These are phyloP conservation scores for Pleurotus sapidus DNA, from an alignment of 768 basidiomycete genomes.

Conservation along the genomic window DNA sequence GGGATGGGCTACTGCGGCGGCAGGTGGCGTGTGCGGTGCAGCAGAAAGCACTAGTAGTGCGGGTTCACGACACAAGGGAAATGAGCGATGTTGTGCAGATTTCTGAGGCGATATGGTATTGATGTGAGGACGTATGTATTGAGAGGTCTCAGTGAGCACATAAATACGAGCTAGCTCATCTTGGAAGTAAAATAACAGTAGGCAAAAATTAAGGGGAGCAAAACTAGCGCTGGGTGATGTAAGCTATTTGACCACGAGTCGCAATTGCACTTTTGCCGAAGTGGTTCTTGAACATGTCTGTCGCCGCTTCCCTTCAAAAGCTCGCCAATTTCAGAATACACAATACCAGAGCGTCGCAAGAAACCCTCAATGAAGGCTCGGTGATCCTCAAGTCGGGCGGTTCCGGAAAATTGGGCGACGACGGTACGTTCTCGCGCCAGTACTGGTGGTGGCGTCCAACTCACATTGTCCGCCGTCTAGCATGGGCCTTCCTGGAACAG, in stretches of 20 bases:
- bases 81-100: slow-evolving; percentile 74
- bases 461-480: slow-evolving; percentile 21
- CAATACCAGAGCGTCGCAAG: slow-evolving; percentile 53
- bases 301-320: slow-evolving; percentile 44
- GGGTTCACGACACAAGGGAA: slow-evolving; percentile 79
- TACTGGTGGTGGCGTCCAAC: slow-evolving; percentile 7
- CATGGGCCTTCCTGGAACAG: slow-evolving; percentile 81
- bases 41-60: slow-evolving; percentile 66
- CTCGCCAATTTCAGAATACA: slow-evolving; percentile 54
- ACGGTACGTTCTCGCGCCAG: slow-evolving; percentile 35
- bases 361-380: slow-evolving; percentile 54
- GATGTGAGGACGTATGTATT: too few relatives aligned
- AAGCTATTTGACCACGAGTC: too few relatives aligned
- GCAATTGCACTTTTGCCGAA: too few relatives aligned
- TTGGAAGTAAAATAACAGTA: too few relatives aligned
- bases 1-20: slow-evolving; percentile 75
- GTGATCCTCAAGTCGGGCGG: slow-evolving; percentile 46
- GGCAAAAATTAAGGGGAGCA: too few relatives aligned
- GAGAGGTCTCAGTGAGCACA: too few relatives aligned
- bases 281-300: slow-evolving; percentile 31
- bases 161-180: too few relatives aligned
- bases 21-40: slow-evolving; percentile 72
- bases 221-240: too few relatives aligned
- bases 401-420: slow-evolving; percentile 47
- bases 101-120: slow-evolving; percentile 55